phyloP scores from a whole-genome alignment of 306 rosid species.

The Oemleria cerasiformis region DNA sequence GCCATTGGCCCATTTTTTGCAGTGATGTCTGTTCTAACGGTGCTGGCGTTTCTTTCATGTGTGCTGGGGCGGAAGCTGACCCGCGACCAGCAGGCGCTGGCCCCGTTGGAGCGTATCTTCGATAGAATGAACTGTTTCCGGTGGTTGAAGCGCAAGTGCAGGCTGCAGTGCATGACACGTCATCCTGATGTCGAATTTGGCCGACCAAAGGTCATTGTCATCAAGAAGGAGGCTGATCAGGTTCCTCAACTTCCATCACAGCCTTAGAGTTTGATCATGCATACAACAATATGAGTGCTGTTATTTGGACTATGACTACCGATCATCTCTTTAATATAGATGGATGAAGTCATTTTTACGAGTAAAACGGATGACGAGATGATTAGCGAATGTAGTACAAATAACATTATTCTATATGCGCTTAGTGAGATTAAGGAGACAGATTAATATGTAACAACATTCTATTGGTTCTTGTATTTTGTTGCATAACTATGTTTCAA shows the following conservation, averaged over 20 bases:
- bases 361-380: too few species aligned
- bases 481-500: not conserved
- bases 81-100: conserved; percentile 24
- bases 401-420: too few species aligned
- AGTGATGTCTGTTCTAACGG: conserved; percentile 51
- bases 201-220: conserved; percentile 28
- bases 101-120: conserved; percentile 41
- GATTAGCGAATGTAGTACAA: too few species aligned
- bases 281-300: too few species aligned
- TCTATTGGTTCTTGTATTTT: not conserved
- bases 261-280: not conserved
- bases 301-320: too few species aligned
- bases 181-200: conserved; percentile 35
- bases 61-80: conserved; percentile 36
- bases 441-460: not conserved
- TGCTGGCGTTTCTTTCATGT: conserved; percentile 59
- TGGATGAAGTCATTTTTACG: too few species aligned
- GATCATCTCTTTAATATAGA: too few species aligned
- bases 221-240: conserved; percentile 24
- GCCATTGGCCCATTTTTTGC: conserved; percentile 69
- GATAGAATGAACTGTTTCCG: conserved; percentile 32
- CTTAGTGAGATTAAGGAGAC: too few species aligned
- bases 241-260: conserved; percentile 18
- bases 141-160: conserved; percentile 43
- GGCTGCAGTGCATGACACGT: conserved; percentile 1